A percentile compares a stretch with the other conserved stretches of the same genome.
Evolutionary conservation across 352 stramenopile species (phyloP).

Genomic region (Phytophthora constricta): DNA sequence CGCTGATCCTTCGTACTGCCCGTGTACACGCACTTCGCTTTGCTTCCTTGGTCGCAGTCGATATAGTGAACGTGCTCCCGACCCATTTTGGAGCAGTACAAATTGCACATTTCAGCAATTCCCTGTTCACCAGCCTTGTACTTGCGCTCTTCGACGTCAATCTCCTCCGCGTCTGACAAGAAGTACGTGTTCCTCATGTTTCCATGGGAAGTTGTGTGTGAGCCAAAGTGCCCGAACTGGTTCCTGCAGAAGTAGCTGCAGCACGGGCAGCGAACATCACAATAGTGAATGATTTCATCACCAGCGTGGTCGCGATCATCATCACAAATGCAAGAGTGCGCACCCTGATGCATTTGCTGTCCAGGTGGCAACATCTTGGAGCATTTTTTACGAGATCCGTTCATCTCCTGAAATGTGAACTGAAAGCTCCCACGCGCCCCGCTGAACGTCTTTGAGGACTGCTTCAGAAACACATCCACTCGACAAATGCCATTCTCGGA

Average conservation of each 20-base stretch:
- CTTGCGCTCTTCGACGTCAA: constrained; percentile 79
- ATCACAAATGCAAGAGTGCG: constrained; percentile 54
- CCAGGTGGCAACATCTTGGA: constrained; percentile 38
- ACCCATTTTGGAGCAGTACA: constrained; percentile 85
- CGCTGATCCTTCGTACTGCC: constrained; percentile 59
- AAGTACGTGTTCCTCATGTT: constrained; percentile 88
- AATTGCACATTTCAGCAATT: constrained; percentile 81
- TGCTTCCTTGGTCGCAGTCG: constrained; percentile 53
- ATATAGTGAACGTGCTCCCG: constrained; percentile 81
- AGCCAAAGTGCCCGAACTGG: constrained; percentile 52
- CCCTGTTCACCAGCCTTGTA: constrained; percentile 70
- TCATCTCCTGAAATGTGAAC: constrained; percentile 86
- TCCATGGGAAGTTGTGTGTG: constrained; percentile 72
- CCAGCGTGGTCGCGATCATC: constrained; percentile 14
- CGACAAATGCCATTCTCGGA: constrained; percentile 66
- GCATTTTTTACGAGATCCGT: constrained; percentile 75
- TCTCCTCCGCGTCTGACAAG: constrained; percentile 54
- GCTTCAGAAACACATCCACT: constrained; percentile 72
- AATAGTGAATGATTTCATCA: constrained; percentile 62
- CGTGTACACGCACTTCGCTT: constrained; percentile 55
- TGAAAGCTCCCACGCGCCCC: constrained; percentile 65
- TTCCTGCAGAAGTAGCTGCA: constrained; percentile 85
- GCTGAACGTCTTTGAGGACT: constrained; percentile 71
- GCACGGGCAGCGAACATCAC: constrained; percentile 67
- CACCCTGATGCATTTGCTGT: constrained; percentile 51